Percentiles rank a stretch among this genome's conserved stretches.
Evolutionary conservation across 306 rosid species (phyloP).

Genomic region (Vicia faba): DNA sequence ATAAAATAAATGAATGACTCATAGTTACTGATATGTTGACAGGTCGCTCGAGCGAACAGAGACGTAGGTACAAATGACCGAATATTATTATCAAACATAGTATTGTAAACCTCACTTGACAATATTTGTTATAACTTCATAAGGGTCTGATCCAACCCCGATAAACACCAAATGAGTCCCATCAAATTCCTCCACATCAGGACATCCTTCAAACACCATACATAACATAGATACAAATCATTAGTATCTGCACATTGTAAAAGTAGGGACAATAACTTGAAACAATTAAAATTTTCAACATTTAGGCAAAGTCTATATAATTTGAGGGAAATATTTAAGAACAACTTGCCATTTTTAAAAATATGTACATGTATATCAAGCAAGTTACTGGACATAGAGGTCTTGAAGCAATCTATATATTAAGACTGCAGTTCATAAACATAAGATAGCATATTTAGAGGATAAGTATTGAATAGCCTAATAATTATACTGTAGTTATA

Average conservation of each 20-base stretch:
- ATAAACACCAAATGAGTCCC: conserved; percentile 82
- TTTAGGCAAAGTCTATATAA: no score
- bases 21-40: background rate
- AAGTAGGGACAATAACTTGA: no score
- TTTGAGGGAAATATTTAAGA: no score
- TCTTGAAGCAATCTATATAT: no score
- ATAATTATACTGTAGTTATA: no score
- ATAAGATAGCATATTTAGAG: no score
- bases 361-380: no score
- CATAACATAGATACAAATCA: background rate
- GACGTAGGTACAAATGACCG: background rate
- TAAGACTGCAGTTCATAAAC: no score
- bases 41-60: background rate
- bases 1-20: conserved; percentile 14
- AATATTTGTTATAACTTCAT: conserved; percentile 73
- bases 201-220: conserved; percentile 64
- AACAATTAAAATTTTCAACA: no score
- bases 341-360: no score
- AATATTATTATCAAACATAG: background rate
- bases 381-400: no score
- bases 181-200: conserved; percentile 69
- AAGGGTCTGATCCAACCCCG: conserved; percentile 86
- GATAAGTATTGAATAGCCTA: no score
- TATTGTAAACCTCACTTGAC: conserved; percentile 62
- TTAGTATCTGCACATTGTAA: background rate